Percentiles rank a stretch among this genome's conserved stretches.
Evolutionary conservation across 2,329 filamentous ascomycete species (phyloP).

Genomic region (Colletotrichum tropicale): DNA sequence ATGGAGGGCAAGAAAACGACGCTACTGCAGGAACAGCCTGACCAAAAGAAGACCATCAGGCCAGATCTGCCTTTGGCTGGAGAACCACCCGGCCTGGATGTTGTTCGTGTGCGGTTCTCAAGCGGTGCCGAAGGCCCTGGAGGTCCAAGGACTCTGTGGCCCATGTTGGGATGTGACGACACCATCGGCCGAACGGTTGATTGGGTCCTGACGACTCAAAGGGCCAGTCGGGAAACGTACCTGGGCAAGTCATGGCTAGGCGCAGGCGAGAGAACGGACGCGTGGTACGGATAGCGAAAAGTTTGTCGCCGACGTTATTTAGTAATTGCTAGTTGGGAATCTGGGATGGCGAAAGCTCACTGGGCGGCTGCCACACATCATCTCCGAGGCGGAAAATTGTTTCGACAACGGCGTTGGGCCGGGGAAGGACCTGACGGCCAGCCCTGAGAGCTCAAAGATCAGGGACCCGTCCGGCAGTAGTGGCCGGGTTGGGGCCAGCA

Average conservation of each 20-base stretch:
- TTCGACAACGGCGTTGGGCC: not conserved
- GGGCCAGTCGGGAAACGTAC: not conserved
- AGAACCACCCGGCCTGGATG: not conserved
- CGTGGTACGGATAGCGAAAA: not conserved
- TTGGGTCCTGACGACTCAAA: not conserved
- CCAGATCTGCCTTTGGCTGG: not conserved
- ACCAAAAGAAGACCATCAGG: slow-evolving; percentile 1
- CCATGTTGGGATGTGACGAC: not conserved
- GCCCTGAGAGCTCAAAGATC: not conserved
- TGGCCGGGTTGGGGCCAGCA: not conserved
- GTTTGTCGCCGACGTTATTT: not conserved
- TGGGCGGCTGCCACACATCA: not conserved
- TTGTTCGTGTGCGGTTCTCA: not conserved
- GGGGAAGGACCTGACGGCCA: not conserved
- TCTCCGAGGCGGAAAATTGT: not conserved
- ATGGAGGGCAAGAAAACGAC: not conserved
- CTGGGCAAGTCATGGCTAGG: not conserved
- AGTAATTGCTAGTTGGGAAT: not conserved
- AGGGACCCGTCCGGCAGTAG: slow-evolving; percentile 1
- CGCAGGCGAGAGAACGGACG: not conserved
- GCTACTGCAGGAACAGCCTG: slow-evolving; percentile 19
- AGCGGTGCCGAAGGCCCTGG: not conserved
- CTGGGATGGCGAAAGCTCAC: not conserved
- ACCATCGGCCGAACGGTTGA: not conserved
- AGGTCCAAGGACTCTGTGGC: not conserved